Conservation (phyloP, 192 early-diverging fungal genomes). For the Coemansia sp. region DNA sequence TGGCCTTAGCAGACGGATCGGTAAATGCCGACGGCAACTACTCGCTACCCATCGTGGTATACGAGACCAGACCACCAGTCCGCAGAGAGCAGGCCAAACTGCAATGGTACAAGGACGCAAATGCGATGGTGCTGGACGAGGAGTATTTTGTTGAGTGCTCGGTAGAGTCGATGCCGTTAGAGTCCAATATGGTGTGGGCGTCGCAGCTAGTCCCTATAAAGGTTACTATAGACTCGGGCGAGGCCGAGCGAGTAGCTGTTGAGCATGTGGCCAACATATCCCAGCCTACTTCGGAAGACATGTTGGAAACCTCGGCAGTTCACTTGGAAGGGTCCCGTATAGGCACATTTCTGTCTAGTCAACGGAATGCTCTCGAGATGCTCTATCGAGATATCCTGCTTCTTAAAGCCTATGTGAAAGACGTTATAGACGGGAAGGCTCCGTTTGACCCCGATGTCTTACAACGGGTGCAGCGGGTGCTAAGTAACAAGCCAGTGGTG, state of each 20-base stretch:
- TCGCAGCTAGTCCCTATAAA: constrained; percentile 34
- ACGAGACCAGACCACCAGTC: constrained; percentile 38
- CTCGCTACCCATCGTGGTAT: constrained; percentile 35
- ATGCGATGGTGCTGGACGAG: background rate
- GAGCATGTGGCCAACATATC: constrained; percentile 47
- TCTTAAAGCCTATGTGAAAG: constrained; percentile 43
- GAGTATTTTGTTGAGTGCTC: constrained; percentile 26
- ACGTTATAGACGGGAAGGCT: constrained; percentile 33
- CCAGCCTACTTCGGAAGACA: constrained; percentile 11
- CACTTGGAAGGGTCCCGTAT: constrained; percentile 9
- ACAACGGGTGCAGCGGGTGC: constrained; percentile 50
- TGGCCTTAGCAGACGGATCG: constrained; percentile 21
- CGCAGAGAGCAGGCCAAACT: constrained; percentile 20
- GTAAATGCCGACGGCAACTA: constrained; percentile 3
- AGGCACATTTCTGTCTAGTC: constrained; percentile 43
- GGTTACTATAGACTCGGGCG: constrained; percentile 43
- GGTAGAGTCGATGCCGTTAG: constrained; percentile 5
- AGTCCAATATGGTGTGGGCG: constrained; percentile 22
- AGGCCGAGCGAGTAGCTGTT: constrained; percentile 50
- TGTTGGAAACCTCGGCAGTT: constrained; percentile 1
- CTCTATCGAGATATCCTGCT: constrained; percentile 36
- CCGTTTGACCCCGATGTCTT: constrained; percentile 47
- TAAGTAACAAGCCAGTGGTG: constrained; percentile 43
- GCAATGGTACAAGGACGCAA: constrained; percentile 1
- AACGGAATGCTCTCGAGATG: constrained; percentile 50